Evolutionary conservation across 129 eudicot species (phyloP).

Genomic region (Flaveria trinervia): DNA sequence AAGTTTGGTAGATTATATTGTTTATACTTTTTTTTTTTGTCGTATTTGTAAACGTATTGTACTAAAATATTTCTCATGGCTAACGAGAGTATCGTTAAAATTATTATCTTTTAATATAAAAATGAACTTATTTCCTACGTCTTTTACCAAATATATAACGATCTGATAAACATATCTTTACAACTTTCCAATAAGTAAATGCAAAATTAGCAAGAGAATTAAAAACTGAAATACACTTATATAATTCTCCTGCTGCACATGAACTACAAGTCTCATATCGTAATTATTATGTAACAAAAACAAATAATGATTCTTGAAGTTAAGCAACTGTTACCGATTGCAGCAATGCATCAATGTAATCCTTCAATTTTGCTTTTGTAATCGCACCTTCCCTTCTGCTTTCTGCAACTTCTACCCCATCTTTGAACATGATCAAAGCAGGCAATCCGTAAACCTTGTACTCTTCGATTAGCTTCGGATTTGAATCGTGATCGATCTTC

Average conservation of each 20-base stretch:
- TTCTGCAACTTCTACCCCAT: conserved; percentile 61
- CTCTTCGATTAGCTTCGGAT: conserved; percentile 67
- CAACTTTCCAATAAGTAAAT: not conserved
- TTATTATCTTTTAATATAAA: too few species aligned
- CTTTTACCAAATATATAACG: not conserved
- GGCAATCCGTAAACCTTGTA: conserved; percentile 85
- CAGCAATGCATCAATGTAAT: conserved; percentile 58
- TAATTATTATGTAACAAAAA: conserved; percentile 19
- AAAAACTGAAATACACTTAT: conserved; percentile 12
- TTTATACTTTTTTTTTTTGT: too few species aligned
- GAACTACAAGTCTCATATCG: conserved; percentile 12
- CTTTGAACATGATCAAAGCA: conserved; percentile 64
- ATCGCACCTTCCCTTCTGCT: conserved; percentile 90
- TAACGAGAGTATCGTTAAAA: too few species aligned
- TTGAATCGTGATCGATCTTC: conserved; percentile 78
- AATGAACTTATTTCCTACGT: too few species aligned
- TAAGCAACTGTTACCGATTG: conserved; percentile 51
- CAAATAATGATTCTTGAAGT: not conserved
- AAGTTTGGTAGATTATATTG: too few species aligned
- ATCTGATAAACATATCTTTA: not conserved
- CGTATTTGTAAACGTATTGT: too few species aligned
- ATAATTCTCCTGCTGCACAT: conserved; percentile 32
- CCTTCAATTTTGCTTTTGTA: conserved; percentile 63
- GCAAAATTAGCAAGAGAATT: conserved; percentile 15
- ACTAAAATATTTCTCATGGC: too few species aligned